Evolutionary conservation across 495 filamentous ascomycete species (phyloP).

Genomic region (Echria macrotheca): DNA sequence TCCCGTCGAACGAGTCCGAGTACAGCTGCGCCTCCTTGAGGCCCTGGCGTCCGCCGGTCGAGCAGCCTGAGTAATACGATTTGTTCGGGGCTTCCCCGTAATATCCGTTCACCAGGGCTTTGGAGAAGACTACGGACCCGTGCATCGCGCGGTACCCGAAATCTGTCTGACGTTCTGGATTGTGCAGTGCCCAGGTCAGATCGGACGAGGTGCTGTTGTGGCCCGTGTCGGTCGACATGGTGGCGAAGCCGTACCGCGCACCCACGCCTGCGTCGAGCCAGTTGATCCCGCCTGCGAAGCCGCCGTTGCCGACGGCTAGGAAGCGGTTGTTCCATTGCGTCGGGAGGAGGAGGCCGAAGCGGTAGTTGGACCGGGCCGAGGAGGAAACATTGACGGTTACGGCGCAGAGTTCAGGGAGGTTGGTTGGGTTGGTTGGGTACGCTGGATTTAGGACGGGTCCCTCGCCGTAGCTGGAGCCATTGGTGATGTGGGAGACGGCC

Average conservation of each 20-base stretch:
- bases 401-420: slow-evolving; percentile 44
- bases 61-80: slow-evolving; percentile 52
- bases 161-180: slow-evolving; percentile 33
- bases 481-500: background rate
- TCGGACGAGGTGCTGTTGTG: slow-evolving; percentile 40
- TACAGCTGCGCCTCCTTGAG: slow-evolving; percentile 42
- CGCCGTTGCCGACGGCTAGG: slow-evolving; percentile 46
- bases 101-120: slow-evolving; percentile 9
- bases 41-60: slow-evolving; percentile 52
- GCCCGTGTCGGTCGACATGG: slow-evolving; percentile 52
- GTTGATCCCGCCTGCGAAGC: slow-evolving; percentile 49
- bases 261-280: slow-evolving; percentile 48
- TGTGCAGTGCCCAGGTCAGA: slow-evolving; percentile 41
- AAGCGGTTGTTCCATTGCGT: slow-evolving; percentile 45
- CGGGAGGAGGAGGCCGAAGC: slow-evolving; percentile 43
- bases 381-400: slow-evolving; percentile 41
- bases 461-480: slow-evolving; percentile 27
- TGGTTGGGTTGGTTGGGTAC: slow-evolving; percentile 37
- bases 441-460: slow-evolving; percentile 26
- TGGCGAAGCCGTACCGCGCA: slow-evolving; percentile 43
- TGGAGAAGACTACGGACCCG: slow-evolving; percentile 31
- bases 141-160: slow-evolving; percentile 51
- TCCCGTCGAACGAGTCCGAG: slow-evolving; percentile 56
- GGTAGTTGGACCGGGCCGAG: slow-evolving; percentile 34
- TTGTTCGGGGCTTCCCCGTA: slow-evolving; percentile 30